Conservation (phyloP, 2,329 filamentous ascomycete genomes). For the Madurella fahalii region DNA sequence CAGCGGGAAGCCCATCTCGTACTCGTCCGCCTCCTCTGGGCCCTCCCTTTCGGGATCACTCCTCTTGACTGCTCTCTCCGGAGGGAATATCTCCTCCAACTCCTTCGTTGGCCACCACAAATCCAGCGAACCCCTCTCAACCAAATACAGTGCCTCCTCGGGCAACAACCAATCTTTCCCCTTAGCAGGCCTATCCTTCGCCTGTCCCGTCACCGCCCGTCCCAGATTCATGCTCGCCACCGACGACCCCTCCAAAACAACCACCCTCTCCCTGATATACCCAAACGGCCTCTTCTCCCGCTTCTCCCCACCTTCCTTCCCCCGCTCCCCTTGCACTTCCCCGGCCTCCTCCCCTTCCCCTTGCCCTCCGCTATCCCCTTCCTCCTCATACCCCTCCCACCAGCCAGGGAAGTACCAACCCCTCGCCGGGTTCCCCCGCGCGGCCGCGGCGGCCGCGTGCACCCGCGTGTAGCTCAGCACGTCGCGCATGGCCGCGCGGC, state of each 20-base stretch:
- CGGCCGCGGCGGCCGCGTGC: conserved; percentile 40
- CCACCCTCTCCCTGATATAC: conserved; percentile 47
- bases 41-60: conserved; percentile 15
- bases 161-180: conserved; percentile 78
- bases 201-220: conserved; percentile 51
- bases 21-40: conserved; percentile 40
- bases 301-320: conserved; percentile 7
- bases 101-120: conserved; percentile 70
- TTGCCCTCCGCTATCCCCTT: conserved; percentile 28
- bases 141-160: conserved; percentile 83
- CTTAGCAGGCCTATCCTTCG: conserved; percentile 51
- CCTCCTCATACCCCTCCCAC: conserved; percentile 36
- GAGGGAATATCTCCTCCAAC: conserved; percentile 47
- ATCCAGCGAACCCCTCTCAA: conserved; percentile 84
- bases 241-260: conserved; percentile 66
- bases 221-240: conserved; percentile 67
- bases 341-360: conserved; percentile 25
- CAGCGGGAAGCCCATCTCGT: conserved; percentile 70
- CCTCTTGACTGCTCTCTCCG: conserved; percentile 11
- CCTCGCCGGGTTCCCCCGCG: conserved; percentile 47
- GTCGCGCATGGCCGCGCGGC: conserved; percentile 82
- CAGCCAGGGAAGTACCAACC: conserved; percentile 70
- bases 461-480: conserved; percentile 74
- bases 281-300: conserved; percentile 23
- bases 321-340: conserved; percentile 22